Evolutionary conservation across 2,329 filamentous ascomycete genomes (phyloP).

Genomic region (Calonectria pteridis): DNA sequence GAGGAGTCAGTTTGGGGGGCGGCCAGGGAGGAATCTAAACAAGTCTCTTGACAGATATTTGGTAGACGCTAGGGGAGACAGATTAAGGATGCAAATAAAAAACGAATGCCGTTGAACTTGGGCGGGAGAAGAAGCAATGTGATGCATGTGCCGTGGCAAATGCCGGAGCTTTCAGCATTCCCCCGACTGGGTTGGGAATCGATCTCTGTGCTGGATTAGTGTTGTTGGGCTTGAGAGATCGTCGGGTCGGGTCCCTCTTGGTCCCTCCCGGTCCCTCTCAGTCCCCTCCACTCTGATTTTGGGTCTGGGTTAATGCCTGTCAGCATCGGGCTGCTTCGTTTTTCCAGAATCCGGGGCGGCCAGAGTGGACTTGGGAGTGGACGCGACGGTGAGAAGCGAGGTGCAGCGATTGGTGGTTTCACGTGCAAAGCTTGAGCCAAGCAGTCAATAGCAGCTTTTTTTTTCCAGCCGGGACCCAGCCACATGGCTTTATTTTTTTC

Average conservation of each 20-base stretch:
- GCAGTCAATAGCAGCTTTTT: not conserved
- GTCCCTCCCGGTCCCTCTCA: not conserved
- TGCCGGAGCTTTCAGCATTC: not conserved
- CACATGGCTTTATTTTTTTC: not conserved
- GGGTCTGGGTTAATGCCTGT: slow-evolving; percentile 2
- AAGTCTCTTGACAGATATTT: not conserved
- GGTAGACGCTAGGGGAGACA: not conserved
- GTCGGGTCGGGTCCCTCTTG: slow-evolving; percentile 3
- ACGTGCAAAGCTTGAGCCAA: slow-evolving; percentile 31
- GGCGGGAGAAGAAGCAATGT: not conserved
- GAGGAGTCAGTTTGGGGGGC: not conserved
- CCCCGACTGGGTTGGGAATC: slow-evolving; percentile 11
- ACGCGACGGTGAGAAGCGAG: not conserved
- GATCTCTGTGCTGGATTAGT: not conserved
- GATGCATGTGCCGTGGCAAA: slow-evolving; percentile 9
- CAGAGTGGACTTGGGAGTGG: slow-evolving; percentile 4
- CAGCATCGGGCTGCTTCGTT: slow-evolving; percentile 6
- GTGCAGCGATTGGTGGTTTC: slow-evolving; percentile 25
- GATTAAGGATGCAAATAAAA: not conserved
- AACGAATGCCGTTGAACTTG: not conserved
- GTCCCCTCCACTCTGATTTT: not conserved
- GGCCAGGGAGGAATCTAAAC: not conserved
- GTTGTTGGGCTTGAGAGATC: not conserved
- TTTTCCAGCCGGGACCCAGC: not conserved
- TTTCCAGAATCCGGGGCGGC: slow-evolving; percentile 10